Conservation (phyloP, 2,329 filamentous ascomycete species). For the Fusarium devonianum region DNA sequence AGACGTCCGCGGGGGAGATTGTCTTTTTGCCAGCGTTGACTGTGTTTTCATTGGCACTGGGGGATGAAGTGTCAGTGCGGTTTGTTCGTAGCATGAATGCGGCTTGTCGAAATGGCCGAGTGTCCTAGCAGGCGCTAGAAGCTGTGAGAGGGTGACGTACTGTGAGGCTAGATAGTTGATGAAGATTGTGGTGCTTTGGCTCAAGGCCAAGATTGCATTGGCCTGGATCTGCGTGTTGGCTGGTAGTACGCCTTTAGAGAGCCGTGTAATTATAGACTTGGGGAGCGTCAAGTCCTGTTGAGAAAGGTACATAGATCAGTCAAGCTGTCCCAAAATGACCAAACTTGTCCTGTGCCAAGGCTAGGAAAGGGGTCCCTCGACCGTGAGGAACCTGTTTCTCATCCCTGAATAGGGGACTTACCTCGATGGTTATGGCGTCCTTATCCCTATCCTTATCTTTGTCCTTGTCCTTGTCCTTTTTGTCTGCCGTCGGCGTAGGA, state of each 20-base stretch:
- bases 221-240: constrained; percentile 84
- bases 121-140: no score
- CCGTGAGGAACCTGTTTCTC: no score
- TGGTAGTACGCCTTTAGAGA: constrained; percentile 81
- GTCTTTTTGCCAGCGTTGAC: constrained; percentile 75
- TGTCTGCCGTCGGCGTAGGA: constrained; percentile 40
- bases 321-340: no score
- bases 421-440: constrained; percentile 60
- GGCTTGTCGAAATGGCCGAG: no score
- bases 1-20: constrained; percentile 76
- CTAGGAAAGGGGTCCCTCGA: no score
- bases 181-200: constrained; percentile 83
- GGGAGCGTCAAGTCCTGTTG: constrained; percentile 78
- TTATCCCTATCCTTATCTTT: constrained; percentile 47
- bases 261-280: constrained; percentile 80
- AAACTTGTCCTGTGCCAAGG: no score
- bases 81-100: no score
- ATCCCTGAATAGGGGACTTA: constrained; percentile 38
- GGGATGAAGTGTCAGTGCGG: constrained; percentile 8
- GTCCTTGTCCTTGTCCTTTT: constrained; percentile 45
- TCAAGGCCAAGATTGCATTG: constrained; percentile 80
- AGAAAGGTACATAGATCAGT: neutral
- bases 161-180: constrained; percentile 79
- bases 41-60: constrained; percentile 77
- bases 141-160: constrained; percentile 62